Conservation (phyloP, 352 stramenopile genomes). For the Phytophthora pseudosyringae region DNA sequence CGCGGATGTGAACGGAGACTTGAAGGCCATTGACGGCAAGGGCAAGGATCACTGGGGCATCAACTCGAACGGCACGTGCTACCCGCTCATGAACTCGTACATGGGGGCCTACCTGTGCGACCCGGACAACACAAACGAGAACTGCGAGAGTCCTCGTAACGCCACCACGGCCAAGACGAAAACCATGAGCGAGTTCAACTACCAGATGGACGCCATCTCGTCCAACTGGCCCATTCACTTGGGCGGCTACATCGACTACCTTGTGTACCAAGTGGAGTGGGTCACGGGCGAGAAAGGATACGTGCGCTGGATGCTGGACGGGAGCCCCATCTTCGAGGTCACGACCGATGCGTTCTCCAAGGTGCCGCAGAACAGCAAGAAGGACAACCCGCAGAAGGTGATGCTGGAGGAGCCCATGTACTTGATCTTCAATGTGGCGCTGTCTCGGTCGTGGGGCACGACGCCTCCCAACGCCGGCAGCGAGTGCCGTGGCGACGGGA, state of each 20-base stretch:
- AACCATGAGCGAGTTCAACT: constrained; percentile 74
- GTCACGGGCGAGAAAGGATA: constrained; percentile 57
- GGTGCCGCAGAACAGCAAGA: constrained; percentile 43
- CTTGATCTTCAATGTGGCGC: constrained; percentile 66
- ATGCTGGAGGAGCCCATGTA: constrained; percentile 74
- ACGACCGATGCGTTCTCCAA: constrained; percentile 52
- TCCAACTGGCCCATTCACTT: constrained; percentile 68
- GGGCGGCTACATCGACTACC: constrained; percentile 53
- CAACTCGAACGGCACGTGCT: constrained; percentile 58
- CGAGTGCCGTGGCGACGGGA: constrained; percentile 58
- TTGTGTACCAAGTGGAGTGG: constrained; percentile 71
- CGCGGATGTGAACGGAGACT: constrained; percentile 53
- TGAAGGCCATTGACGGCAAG: constrained; percentile 49
- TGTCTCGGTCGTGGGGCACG: constrained; percentile 53
- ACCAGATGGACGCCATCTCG: constrained; percentile 72
- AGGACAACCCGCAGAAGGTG: constrained; percentile 61
- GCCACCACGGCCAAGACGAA: constrained; percentile 46
- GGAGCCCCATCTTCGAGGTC: constrained; percentile 62
- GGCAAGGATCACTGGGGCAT: constrained; percentile 54
- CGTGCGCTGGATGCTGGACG: constrained; percentile 62
- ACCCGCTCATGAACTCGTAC: constrained; percentile 53
- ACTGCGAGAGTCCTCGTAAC: constrained; percentile 57
- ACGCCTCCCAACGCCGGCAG: constrained; percentile 50
- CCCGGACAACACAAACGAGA: constrained; percentile 51
- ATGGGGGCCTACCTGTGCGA: constrained; percentile 60